Evolutionary conservation across 495 filamentous ascomycete species (phyloP), one percentile per base, ranked within the genome.

Genomic region (Lentithecium fluviatile): DNA sequence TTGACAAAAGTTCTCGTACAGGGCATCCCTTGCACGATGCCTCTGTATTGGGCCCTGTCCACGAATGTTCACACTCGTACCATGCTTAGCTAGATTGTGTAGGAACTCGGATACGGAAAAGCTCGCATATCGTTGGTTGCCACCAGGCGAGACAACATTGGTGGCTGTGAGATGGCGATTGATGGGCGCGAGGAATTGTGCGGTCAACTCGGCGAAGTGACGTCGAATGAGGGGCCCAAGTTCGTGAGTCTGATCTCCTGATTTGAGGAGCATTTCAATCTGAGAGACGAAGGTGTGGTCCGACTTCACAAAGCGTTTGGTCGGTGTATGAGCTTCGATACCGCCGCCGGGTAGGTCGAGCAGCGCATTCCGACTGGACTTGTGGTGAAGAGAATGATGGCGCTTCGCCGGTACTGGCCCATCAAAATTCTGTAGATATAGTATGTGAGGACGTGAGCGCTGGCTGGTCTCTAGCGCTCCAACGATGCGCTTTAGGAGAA

Each of bases 181-280:
- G 51, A 74, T 52, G 4, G 71, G 71, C 8, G 71, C 70, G 36
- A 74, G 68, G 47, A 72, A 69, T 43, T 71, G 68, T 1, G 69
- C 71, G 2, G 68, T 66, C 8, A 74, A 56, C 20, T 66, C 63
- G 2, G 70, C 62, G 42, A 71, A 74, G 45, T 74, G 68, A 20
- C 71, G 68, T 12, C 71, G 70, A 40, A 72, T 62, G 17, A 72
- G 46, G 25, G 69, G 60, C 12, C 58, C 59, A 19, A 68, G 55
- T 46, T 66, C 59, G 34, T 62, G 40, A 15, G 62, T 48, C 45
- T 56, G 47, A 24, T 38, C 46, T 52, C 46, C 42, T 11, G 47
- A 29, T 47, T 59, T 68, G 36, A 70, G 56, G 43, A 70, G 50
- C 2, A 32, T 20, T n/a, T 71, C 70, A 20, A 72, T 49, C 11